Evolutionary conservation across 805 yeast species (phyloP).

Genomic region (Starmerella sirachaensis): DNA sequence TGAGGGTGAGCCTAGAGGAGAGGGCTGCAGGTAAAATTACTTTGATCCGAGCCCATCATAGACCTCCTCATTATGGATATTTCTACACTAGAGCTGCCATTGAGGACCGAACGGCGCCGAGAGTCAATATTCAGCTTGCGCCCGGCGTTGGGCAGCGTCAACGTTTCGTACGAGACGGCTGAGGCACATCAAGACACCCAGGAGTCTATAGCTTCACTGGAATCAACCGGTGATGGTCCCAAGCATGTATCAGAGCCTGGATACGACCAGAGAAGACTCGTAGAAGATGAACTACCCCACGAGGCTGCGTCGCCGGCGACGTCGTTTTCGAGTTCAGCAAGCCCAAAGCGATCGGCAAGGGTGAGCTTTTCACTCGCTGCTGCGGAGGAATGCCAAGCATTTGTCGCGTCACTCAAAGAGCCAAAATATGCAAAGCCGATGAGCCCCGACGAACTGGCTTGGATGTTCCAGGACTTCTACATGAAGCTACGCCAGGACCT

Average conservation of each 20-base stretch:
- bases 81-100: constrained; percentile 16
- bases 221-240: no score
- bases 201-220: no score
- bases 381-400: constrained; percentile 18
- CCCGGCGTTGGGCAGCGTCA: constrained; percentile 19
- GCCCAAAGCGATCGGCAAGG: constrained; percentile 9
- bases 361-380: constrained; percentile 16
- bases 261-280: no score
- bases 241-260: no score
- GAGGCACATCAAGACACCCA: no score
- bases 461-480: constrained; percentile 33
- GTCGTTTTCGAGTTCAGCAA: constrained; percentile 1
- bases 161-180: constrained; percentile 20
- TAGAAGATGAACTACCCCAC: no score
- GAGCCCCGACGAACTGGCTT: constrained; percentile 30
- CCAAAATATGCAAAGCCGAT: constrained; percentile 31
- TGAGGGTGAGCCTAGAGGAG: no score
- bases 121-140: constrained; percentile 10
- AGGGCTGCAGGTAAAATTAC: no score
- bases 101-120: constrained; percentile 9
- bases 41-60: no score
- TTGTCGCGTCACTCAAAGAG: constrained; percentile 28
- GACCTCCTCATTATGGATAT: constrained; percentile 15
- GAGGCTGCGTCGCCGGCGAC: constrained; percentile 2
- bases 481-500: constrained; percentile 24